phyloP scores from a whole-genome alignment of 2,329 filamentous ascomycete species.

The Penicillium sp. region DNA sequence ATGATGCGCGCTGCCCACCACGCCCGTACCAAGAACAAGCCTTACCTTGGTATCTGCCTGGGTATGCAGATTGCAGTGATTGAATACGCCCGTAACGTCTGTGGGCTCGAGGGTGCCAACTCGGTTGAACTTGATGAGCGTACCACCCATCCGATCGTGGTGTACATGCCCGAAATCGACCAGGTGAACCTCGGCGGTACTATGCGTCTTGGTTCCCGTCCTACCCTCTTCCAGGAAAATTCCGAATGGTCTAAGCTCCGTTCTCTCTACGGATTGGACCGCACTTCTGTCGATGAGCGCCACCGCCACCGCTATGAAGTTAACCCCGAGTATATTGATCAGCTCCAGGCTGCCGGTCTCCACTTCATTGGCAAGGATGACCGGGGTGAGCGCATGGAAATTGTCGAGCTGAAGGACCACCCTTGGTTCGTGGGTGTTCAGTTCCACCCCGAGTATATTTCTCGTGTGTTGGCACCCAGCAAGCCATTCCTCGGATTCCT shows the following conservation, averaged over 20 bases:
- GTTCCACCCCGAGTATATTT: slow-evolving; percentile 79
- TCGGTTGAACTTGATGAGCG: slow-evolving; percentile 48
- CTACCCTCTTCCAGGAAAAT: slow-evolving; percentile 63
- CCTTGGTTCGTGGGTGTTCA: slow-evolving; percentile 78
- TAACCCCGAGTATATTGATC: slow-evolving; percentile 66
- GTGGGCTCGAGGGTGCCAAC: slow-evolving; percentile 51
- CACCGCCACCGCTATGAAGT: slow-evolving; percentile 86
- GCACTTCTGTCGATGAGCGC: slow-evolving; percentile 54
- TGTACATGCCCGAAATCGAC: slow-evolving; percentile 87
- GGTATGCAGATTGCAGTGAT: slow-evolving; percentile 90
- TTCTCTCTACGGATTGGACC: slow-evolving; percentile 56
- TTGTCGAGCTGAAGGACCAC: slow-evolving; percentile 72
- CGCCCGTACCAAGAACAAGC: slow-evolving; percentile 69
- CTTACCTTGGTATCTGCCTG: slow-evolving; percentile 81
- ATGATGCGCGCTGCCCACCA: slow-evolving; percentile 79
- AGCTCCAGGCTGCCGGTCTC: slow-evolving; percentile 59
- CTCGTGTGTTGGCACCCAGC: slow-evolving; percentile 62
- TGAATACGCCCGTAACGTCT: slow-evolving; percentile 71
- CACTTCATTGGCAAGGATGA: slow-evolving; percentile 73
- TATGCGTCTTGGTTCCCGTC: slow-evolving; percentile 71
- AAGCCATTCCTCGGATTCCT: slow-evolving; percentile 76
- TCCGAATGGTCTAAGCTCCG: slow-evolving; percentile 71
- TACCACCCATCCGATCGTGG: slow-evolving; percentile 62
- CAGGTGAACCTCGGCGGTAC: slow-evolving; percentile 68
- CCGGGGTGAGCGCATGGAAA: slow-evolving; percentile 68